Conservation (phyloP, 805 yeast species). For the Cyberlindnera subsufficiens region DNA sequence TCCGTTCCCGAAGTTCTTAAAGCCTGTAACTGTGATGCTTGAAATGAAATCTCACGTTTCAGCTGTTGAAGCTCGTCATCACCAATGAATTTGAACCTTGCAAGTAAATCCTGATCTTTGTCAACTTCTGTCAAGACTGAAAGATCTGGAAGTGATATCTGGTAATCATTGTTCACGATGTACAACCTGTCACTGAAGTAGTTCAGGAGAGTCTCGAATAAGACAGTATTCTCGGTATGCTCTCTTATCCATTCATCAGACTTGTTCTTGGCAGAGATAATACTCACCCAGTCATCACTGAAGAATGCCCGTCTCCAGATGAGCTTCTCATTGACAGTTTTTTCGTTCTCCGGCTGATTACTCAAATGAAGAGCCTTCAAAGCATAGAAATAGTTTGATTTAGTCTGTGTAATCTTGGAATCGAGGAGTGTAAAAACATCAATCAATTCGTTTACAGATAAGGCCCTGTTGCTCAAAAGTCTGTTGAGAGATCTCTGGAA, state of each 20-base stretch:
- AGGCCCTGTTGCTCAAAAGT: constrained; percentile 32
- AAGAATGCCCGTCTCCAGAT: constrained; percentile 59
- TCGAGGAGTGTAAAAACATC: constrained; percentile 45
- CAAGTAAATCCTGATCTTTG: constrained; percentile 13
- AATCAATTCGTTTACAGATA: constrained; percentile 41
- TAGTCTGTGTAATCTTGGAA: constrained; percentile 24
- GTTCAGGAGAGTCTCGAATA: constrained; percentile 39
- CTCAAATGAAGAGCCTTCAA: constrained; percentile 43
- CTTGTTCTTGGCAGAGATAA: constrained; percentile 30
- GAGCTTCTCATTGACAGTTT: constrained; percentile 28
- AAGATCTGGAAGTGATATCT: constrained; percentile 27
- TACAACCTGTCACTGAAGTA: constrained; percentile 30
- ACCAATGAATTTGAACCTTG: constrained; percentile 20
- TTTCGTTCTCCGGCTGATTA: constrained; percentile 23
- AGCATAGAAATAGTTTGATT: constrained; percentile 36
- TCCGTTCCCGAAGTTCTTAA: constrained; percentile 7
- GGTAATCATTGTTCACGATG: constrained; percentile 15
- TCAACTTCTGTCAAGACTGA: constrained; percentile 8
- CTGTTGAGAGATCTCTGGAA: constrained; percentile 23
- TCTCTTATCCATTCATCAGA: constrained; percentile 36
- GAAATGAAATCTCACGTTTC: constrained; percentile 17
- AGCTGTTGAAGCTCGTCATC: constrained; percentile 19
- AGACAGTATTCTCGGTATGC: constrained; percentile 34
- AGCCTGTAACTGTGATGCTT: constrained; percentile 18
- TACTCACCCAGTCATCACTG: constrained; percentile 45